Evolutionary conservation across 208 protist genomes (phyloP).

Genomic region (Herpetomonas samuelpessoai): DNA sequence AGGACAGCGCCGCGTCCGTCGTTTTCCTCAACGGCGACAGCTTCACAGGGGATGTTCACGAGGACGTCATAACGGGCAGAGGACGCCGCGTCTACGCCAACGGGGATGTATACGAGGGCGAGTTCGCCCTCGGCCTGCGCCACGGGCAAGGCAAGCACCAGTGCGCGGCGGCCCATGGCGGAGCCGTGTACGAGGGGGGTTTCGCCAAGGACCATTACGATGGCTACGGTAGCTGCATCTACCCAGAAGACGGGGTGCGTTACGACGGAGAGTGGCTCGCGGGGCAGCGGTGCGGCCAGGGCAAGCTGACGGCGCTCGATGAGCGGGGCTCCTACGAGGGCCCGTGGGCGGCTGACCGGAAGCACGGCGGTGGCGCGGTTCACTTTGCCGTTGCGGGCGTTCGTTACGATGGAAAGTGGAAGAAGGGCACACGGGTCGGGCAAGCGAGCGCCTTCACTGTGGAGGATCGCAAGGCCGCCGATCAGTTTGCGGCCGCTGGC

Average conservation of each 20-base stretch:
- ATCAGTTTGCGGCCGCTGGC: too few species aligned
- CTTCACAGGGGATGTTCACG: not conserved
- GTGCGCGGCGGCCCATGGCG: not conserved
- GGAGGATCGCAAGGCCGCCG: too few species aligned
- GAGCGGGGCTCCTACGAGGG: slow-evolving; percentile 3
- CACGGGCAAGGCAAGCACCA: slow-evolving; percentile 2
- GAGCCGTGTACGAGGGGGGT: slow-evolving; percentile 1
- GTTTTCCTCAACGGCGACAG: slow-evolving; percentile 1
- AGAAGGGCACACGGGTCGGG: not conserved
- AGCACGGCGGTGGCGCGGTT: slow-evolving; percentile 3
- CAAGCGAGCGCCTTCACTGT: not conserved
- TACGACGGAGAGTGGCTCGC: slow-evolving; percentile 1
- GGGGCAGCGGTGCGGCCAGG: not conserved
- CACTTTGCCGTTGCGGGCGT: not conserved
- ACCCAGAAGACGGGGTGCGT: not conserved
- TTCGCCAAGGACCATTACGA: not conserved
- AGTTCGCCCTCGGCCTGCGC: not conserved
- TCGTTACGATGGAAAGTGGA: slow-evolving; percentile 10
- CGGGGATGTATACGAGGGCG: slow-evolving; percentile 2
- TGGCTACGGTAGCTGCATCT: not conserved
- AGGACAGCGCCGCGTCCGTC: not conserved
- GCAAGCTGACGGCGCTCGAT: not conserved
- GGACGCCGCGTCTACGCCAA: not conserved
- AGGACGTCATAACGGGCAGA: not conserved
- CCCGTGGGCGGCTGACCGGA: not conserved